Base-by-base conservation (phyloP, 345 rosid species). In the Populus nigra region DNA sequence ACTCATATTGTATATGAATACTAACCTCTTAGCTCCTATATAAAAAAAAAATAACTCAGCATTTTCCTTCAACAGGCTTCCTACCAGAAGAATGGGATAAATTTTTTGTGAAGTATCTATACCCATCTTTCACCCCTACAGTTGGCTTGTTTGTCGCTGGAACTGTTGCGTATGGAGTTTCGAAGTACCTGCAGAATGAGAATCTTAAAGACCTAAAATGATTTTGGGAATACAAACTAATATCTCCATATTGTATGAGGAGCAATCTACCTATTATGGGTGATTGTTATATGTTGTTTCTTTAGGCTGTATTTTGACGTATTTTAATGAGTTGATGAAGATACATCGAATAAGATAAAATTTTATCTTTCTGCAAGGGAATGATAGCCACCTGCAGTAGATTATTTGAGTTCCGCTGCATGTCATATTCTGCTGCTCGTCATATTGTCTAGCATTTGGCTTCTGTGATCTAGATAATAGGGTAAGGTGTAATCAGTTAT, bases 31-130 rank as follows among this genome's bases (percentile, higher is more conserved):
- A 49, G 20, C 55, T 53, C 59, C 59, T 18, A 20, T 18, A 50
- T 17, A 50, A 50, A 13, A 16, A 49, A 50, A 18, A 8, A 12
- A 65, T 65, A 65, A 70, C 59, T 75, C 16, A 11, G 59, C 55
- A 31, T 80, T 73, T 77, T 71, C n/a, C 43, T 7, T 82, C 4
- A 77, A 80, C 90, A 93, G 97, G 97, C 3, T 90, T 95, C 83
- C 87, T 95, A 33, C 98, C 97, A 1, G 98, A 93, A 68, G 91
- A 91, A 67, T 85, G 92, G 90, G 98, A 95, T 79, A 90, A 83
- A 68, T 81, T 91, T 81, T 88, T 91, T 65, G 96, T 92, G 76
- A 95, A 92, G 91, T 92, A 90, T 83, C 84, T 92, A 50, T 95
- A 93, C 77, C 97, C 98, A 62, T 81, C 86, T 53, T 93, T 96